Evolutionary conservation across 805 yeast species (phyloP), one percentile per base, ranked within the genome.

Genomic region (Diddensiella caesifluorescens): DNA sequence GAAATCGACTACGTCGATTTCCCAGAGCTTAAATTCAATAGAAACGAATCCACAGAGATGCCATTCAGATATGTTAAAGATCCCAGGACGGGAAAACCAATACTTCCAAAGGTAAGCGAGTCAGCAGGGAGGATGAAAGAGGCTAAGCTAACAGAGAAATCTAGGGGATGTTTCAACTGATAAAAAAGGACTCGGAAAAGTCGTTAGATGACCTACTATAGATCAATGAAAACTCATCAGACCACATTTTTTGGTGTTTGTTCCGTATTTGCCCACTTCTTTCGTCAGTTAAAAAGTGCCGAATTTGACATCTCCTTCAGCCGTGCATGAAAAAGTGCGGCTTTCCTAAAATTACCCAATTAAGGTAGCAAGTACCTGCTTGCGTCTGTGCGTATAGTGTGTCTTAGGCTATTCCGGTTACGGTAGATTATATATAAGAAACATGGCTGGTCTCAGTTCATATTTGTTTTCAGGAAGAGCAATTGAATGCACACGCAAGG

Each of bases 31-130:
- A 77, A 87, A 59, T 90, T 84, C 67, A 81, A 71, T 63, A 82
- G 81, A 60, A 77, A 84, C 56, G 98, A 92, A 63, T 84, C 95
- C 2, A 88, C 96, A 0, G 97, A 90, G 59, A 90, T 90, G 98
- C 98, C 98, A 2, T 90, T 90, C 67, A 73, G 98, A 58, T 90
- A 90, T 55, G 82, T 90, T 13, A 64, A 80, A 45, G 84, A 83
- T 52, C 38, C 42, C 23, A 60, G 56, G 0, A 52, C 71, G 1
- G 77, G 76, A 3, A 72, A 75, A 47, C 97, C 98, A 1, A 83
- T 92, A 7, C 69, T 90, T 56, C 98, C 98, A 0, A 74, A 75
- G 44, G 61, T 56, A 35, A 33, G 57, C 48, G 12, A 32, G 15
- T 32, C 5, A 9, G 27, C 27, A 25, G 27, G 27, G 27, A 28